Conservation (phyloP, 202 grass and related monocot genomes). For the Carex sylvatica region DNA sequence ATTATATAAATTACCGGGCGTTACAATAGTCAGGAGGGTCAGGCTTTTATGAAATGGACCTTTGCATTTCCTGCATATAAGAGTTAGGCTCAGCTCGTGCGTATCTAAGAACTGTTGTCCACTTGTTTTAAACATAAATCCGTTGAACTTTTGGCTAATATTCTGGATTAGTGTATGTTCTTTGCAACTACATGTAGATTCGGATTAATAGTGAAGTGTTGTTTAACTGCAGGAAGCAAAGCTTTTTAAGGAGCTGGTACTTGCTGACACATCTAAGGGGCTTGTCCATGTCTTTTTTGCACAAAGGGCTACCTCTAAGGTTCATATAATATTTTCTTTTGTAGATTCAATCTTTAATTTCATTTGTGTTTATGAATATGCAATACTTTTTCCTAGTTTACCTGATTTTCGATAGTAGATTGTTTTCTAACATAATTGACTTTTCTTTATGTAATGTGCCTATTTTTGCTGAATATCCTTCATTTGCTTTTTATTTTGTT, state of each 20-base stretch:
- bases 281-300: slow-evolving; percentile 94
- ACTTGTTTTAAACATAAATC: background rate
- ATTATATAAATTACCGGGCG: too few species aligned
- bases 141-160: background rate
- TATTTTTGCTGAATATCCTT: background rate
- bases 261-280: slow-evolving; percentile 70
- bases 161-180: background rate
- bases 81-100: background rate
- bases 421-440: slow-evolving; percentile 18
- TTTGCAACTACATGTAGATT: background rate
- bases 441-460: slow-evolving; percentile 26
- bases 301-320: slow-evolving; percentile 88
- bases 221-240: slow-evolving; percentile 73
- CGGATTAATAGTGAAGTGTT: slow-evolving; percentile 6
- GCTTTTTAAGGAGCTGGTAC: slow-evolving; percentile 88
- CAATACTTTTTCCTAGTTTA: background rate
- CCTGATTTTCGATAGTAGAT: background rate
- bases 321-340: slow-evolving; percentile 26
- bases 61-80: background rate
- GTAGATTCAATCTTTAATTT: background rate
- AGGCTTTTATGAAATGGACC: background rate
- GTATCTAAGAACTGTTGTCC: slow-evolving; percentile 5
- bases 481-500: background rate
- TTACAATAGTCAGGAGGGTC: background rate
- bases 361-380: background rate